A percentile compares a stretch with the other conserved stretches of the same genome.
phyloP scores from a whole-genome alignment of 225 moss, liverwort and hornwort species.

The Polytrichum commune region DNA sequence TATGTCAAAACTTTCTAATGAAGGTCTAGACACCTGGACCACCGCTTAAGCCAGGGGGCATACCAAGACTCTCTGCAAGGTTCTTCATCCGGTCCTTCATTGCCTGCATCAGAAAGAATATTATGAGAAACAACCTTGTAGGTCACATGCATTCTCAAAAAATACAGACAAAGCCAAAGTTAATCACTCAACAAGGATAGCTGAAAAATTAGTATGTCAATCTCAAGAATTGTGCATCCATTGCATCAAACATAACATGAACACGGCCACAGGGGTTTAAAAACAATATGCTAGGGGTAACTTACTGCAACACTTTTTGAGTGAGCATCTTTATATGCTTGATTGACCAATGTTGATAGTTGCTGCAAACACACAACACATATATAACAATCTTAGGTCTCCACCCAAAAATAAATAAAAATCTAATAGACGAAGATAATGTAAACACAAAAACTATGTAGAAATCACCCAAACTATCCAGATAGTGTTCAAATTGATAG shows the following conservation, averaged over 20 bases:
- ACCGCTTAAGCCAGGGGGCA: constrained; percentile 73
- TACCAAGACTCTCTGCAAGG: constrained; percentile 95
- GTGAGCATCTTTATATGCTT: constrained; percentile 99
- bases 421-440: too few relatives aligned
- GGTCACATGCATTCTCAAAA: background rate
- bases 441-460: too few relatives aligned
- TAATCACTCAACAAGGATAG: too few relatives aligned
- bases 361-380: constrained; percentile 23
- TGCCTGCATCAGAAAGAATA: constrained; percentile 37
- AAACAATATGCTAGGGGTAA: background rate
- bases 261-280: background rate
- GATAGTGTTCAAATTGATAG: too few relatives aligned
- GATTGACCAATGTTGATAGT: constrained; percentile 71
- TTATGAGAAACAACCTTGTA: background rate
- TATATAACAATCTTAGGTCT: background rate
- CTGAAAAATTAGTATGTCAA: too few relatives aligned
- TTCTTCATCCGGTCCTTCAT: constrained; percentile 99
- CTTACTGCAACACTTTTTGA: constrained; percentile 79
- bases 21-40: constrained; percentile 18
- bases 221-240: too few relatives aligned
- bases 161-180: background rate
- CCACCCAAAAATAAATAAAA: too few relatives aligned
- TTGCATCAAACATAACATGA: background rate
- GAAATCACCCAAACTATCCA: too few relatives aligned
- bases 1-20: background rate